phyloP scores from a whole-genome alignment of 441 rosid genomes.

The Hura crepitans region DNA sequence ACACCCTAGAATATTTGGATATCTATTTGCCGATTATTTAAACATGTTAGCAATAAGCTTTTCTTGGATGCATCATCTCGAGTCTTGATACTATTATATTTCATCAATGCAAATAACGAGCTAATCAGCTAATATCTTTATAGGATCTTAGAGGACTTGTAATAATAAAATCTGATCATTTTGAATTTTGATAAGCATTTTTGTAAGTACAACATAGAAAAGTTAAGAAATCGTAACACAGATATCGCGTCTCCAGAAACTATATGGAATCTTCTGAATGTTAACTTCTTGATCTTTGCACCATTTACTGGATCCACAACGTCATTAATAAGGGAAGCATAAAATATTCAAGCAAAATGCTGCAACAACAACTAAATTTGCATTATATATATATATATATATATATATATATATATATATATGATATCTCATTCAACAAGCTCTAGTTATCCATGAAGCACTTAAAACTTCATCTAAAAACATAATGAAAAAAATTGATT shows the following conservation, averaged over 20 bases:
- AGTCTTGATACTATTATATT: background rate
- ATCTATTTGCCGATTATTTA: background rate
- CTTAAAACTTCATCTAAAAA: background rate
- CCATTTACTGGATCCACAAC: background rate
- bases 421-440: background rate
- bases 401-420: background rate
- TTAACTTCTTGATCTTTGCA: background rate
- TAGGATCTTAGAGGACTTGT: background rate
- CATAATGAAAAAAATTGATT: background rate
- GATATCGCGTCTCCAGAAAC: background rate
- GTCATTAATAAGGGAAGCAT: background rate
- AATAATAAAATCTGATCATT: conserved; percentile 4
- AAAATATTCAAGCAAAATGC: background rate
- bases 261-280: background rate
- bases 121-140: background rate
- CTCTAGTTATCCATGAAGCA: background rate
- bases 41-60: background rate
- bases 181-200: background rate
- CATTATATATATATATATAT: background rate
- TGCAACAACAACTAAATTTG: background rate
- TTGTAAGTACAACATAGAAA: background rate
- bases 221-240: background rate
- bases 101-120: background rate
- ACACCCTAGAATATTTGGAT: background rate
- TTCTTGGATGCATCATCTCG: background rate